A percentile compares a stretch with the other conserved stretches of the same genome.
Conservation (phyloP, 1,284 basidiomycete genomes). For the Cystobasidium sp. region DNA sequence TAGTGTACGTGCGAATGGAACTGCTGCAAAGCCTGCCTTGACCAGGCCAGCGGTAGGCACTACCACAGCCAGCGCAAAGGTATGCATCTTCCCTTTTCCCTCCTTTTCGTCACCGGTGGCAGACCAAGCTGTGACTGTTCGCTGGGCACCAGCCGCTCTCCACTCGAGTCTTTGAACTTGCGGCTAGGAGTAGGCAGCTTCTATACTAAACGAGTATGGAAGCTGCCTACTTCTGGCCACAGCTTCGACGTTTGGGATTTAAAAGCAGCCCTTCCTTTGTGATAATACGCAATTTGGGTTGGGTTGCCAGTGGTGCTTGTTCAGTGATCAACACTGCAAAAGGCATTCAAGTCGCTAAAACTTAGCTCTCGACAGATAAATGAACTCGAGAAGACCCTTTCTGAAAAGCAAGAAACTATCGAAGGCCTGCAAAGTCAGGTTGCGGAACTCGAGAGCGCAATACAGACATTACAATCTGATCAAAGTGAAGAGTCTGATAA, state of each 20-base stretch:
- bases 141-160: too few relatives aligned
- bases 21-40: constrained; percentile 8
- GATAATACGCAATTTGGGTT: too few relatives aligned
- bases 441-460: constrained; percentile 13
- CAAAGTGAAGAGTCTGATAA: not conserved
- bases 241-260: not conserved
- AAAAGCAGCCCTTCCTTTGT: not conserved
- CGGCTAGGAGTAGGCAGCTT: not conserved
- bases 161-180: too few relatives aligned
- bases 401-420: constrained; percentile 23
- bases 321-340: not conserved
- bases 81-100: not conserved
- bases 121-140: too few relatives aligned
- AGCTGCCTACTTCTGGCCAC: not conserved
- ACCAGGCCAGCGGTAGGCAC: not conserved
- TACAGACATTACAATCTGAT: not conserved
- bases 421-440: constrained; percentile 8
- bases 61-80: constrained; percentile 6
- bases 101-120: not conserved
- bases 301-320: not conserved
- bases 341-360: not conserved
- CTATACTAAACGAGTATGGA: too few relatives aligned
- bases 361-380: constrained; percentile 6
- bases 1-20: constrained; percentile 6
- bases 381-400: constrained; percentile 25